phyloP scores from a whole-genome alignment of 2,329 filamentous ascomycete species.

The Monilinia laxa region DNA sequence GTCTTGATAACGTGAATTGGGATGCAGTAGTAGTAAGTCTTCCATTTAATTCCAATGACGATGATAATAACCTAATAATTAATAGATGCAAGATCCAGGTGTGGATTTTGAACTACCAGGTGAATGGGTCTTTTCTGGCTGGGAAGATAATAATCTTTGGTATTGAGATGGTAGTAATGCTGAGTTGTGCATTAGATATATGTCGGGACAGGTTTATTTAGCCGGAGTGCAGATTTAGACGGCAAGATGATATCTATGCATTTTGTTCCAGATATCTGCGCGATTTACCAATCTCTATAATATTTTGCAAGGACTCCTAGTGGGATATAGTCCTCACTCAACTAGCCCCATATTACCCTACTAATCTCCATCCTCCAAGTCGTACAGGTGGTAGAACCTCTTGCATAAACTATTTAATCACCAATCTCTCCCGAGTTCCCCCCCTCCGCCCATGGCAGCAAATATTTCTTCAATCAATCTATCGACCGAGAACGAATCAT shows the following conservation, averaged over 20 bases:
- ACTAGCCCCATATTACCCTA: no score
- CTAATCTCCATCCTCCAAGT: no score
- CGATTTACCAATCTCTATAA: background rate
- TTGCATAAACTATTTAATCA: no score
- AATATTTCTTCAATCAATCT: no score
- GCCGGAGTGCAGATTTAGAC: background rate
- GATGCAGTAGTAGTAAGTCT: constrained; percentile 8
- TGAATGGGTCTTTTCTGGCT: constrained; percentile 24
- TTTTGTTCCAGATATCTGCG: no score
- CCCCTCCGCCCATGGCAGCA: no score
- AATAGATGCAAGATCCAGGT: constrained; percentile 26
- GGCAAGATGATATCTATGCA: background rate
- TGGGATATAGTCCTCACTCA: no score
- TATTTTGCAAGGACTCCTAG: no score
- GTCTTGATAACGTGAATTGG: background rate
- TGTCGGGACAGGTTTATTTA: background rate
- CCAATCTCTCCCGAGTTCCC: no score
- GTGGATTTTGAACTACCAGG: constrained; percentile 26
- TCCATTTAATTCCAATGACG: background rate
- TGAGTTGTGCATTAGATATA: background rate
- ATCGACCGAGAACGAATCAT: no score
- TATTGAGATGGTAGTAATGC: background rate
- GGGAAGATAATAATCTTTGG: constrained; percentile 12
- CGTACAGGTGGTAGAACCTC: no score
- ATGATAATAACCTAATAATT: background rate